Base-by-base conservation (phyloP, 2,329 filamentous ascomycete genomes). In the Pezicula neosporulosa region DNA sequence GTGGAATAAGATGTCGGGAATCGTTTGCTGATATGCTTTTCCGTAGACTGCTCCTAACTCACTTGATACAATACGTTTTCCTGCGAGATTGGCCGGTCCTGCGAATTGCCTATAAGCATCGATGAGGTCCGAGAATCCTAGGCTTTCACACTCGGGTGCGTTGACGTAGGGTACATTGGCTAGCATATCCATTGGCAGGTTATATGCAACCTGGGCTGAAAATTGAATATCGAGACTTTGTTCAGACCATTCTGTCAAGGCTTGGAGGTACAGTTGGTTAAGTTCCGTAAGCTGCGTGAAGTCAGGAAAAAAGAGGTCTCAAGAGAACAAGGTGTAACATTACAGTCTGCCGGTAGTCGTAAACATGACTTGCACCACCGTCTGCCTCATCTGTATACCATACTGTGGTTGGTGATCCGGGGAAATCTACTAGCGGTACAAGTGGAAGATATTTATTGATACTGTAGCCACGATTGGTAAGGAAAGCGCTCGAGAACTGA, bases 111-210 rank as follows among this genome's bases (percentile, higher is more conserved):
- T 59, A 49, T 74, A 75, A 1, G 56, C 57, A 53, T 76, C 74
- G 19, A 51, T 64, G 6, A 60, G 60, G 33, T 69, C 57, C 1
- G 24, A 45, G 47, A 74, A 74, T 2, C 55, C 63, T 0, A 76
- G 61, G 1, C 62, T 68, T 50, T 76, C 74, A 44, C 63, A 66
- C 51, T 76, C 73, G 0, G 73, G 73, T 0, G 62, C 70, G 50
- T 73, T 62, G 9, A 72, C 67, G 2, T 52, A 49, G 0, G 70
- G 67, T 1, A 76, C 66, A 6, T 59, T 68, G 3, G 63, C 60
- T n/a, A 65, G 53, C 70, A 73, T 72, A 41, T 76, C 72, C 59
- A 75, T 60, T 0, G 72, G 68, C 6, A 74, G 47, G 47, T 72
- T 72, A 52, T 76, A 76, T 62, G 64, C 56, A 8, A 46, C 16